phyloP scores from a whole-genome alignment of 345 rosid species.

The Acer campestre region DNA sequence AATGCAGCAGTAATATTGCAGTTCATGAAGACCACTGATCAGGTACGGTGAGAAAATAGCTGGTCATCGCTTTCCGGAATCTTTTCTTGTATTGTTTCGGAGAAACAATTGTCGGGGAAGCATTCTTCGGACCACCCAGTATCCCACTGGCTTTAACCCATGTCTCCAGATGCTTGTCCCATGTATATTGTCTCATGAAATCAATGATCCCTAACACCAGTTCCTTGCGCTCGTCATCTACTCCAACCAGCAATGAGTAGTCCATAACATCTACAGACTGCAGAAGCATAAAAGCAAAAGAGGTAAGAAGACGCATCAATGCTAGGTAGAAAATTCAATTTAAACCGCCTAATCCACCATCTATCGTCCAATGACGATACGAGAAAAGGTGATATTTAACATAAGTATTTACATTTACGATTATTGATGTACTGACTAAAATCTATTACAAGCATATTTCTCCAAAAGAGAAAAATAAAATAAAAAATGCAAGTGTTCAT shows the following conservation, averaged over 20 bases:
- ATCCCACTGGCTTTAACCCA: slow-evolving; percentile 94
- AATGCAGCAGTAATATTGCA: slow-evolving; percentile 15
- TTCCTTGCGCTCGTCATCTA: slow-evolving; percentile 84
- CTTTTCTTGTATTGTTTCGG: slow-evolving; percentile 94
- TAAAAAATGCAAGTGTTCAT: too few species aligned
- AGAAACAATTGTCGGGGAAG: slow-evolving; percentile 83
- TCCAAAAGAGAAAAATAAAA: too few species aligned
- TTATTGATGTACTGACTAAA: too few species aligned
- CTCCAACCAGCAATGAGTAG: slow-evolving; percentile 94
- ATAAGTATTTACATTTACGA: too few species aligned
- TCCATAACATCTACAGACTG: slow-evolving; percentile 94
- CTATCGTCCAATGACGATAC: too few species aligned
- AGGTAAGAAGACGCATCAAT: not conserved
- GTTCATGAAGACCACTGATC: slow-evolving; percentile 84
- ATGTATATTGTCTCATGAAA: slow-evolving; percentile 97
- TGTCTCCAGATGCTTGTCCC: slow-evolving; percentile 99
- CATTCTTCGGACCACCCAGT: slow-evolving; percentile 83
- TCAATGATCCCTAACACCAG: slow-evolving; percentile 95
- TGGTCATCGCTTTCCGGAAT: slow-evolving; percentile 93
- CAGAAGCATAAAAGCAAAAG: slow-evolving; percentile 1
- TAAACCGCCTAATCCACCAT: too few species aligned
- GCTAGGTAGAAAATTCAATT: too few species aligned
- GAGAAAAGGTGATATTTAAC: not conserved
- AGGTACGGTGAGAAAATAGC: slow-evolving; percentile 91
- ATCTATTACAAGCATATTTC: too few species aligned